phyloP scores from a whole-genome alignment of 768 basidiomycete genomes.

The Leccinum rimulosum region DNA sequence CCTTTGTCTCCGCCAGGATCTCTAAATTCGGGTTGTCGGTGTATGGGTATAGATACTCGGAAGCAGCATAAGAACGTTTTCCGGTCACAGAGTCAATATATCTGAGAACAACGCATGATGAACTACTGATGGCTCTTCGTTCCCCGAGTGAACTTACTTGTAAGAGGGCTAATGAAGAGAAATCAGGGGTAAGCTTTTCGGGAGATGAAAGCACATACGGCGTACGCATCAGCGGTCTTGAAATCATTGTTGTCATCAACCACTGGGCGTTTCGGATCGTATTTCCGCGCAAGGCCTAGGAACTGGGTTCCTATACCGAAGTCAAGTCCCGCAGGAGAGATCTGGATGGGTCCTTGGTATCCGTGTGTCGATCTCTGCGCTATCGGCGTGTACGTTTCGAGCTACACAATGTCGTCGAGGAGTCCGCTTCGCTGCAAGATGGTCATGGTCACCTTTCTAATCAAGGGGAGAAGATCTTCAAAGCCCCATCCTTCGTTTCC shows the following conservation, averaged over 20 bases:
- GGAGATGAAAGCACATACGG: slow-evolving; percentile 13
- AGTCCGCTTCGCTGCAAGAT: neutral
- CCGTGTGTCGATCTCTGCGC: slow-evolving; percentile 37
- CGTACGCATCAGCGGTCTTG: slow-evolving; percentile 23
- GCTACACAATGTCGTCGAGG: slow-evolving; percentile 45
- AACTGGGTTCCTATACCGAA: slow-evolving; percentile 39
- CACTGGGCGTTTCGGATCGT: slow-evolving; percentile 44
- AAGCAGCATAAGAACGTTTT: slow-evolving; percentile 5
- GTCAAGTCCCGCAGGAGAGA: slow-evolving; percentile 14
- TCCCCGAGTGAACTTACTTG: slow-evolving; percentile 13
- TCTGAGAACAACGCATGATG: neutral
- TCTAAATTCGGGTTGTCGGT: neutral
- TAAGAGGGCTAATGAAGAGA: slow-evolving; percentile 10
- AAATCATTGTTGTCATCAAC: slow-evolving; percentile 51
- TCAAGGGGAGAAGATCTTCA: slow-evolving; percentile 51
- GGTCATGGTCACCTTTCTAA: slow-evolving; percentile 47
- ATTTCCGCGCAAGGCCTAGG: slow-evolving; percentile 42
- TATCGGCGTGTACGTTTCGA: slow-evolving; percentile 35
- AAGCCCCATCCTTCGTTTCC: slow-evolving; percentile 63
- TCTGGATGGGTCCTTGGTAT: slow-evolving; percentile 30
- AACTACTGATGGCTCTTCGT: neutral
- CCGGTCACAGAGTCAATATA: slow-evolving; percentile 3
- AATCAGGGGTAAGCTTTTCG: neutral
- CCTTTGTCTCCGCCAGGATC: neutral
- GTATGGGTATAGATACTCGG: slow-evolving; percentile 1